Percentiles rank a stretch among this genome's conserved stretches.
Conservation (phyloP, 257 asterid genomes). For the Coffea eugenioides region DNA sequence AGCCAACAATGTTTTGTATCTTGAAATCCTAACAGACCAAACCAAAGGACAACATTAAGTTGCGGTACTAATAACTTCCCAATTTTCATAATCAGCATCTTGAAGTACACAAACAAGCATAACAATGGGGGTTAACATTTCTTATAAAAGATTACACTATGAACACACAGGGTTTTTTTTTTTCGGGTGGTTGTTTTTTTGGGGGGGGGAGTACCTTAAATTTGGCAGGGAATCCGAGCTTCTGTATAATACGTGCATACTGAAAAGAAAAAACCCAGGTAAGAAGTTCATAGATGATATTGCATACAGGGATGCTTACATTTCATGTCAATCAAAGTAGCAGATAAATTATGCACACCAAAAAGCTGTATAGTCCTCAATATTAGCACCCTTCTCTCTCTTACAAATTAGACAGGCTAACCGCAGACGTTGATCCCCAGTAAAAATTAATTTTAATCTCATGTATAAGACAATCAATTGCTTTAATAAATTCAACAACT, state of each 20-base stretch:
- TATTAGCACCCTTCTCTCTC: background rate
- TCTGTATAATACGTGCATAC: slow-evolving; percentile 47
- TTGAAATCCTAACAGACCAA: slow-evolving; percentile 24
- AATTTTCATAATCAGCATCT: background rate
- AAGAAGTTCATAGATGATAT: background rate
- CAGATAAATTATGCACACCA: background rate
- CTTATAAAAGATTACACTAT: too few species aligned
- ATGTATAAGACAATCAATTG: background rate
- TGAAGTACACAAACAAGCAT: too few species aligned
- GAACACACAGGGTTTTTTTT: too few species aligned
- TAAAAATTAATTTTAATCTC: background rate
- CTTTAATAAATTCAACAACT: background rate
- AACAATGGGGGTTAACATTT: too few species aligned
- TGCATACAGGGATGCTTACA: background rate
- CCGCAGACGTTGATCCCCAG: background rate
- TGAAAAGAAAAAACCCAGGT: background rate
- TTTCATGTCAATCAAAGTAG: background rate
- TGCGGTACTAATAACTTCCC: background rate
- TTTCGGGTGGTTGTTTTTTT: too few species aligned
- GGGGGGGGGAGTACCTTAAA: slow-evolving; percentile 23
- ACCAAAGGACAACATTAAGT: background rate
- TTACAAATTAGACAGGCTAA: background rate
- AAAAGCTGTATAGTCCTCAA: background rate
- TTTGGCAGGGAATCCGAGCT: slow-evolving; percentile 43
- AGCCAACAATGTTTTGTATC: slow-evolving; percentile 28